A percentile compares a stretch with the other conserved stretches of the same genome.
phyloP scores from a whole-genome alignment of 805 yeast species.

The Yarrowia bubula region DNA sequence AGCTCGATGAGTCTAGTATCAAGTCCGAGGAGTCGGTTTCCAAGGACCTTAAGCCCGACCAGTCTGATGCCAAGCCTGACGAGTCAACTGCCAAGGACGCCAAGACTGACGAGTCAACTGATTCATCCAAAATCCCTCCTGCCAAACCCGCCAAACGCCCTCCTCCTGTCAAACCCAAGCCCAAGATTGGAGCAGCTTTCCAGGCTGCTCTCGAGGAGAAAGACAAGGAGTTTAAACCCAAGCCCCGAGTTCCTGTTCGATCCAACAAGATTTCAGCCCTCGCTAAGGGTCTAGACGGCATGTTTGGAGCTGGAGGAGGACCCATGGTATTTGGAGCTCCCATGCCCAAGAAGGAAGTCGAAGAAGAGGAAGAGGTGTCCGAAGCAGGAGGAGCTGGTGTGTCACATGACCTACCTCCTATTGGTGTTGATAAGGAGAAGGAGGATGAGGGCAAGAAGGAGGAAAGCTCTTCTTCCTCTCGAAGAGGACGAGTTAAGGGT shows the following conservation, averaged over 20 bases:
- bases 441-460: neutral
- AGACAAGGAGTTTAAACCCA: slow-evolving; percentile 22
- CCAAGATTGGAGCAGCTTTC: slow-evolving; percentile 22
- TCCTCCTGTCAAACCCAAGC: slow-evolving; percentile 20
- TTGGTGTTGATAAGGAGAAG: neutral
- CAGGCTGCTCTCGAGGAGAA: slow-evolving; percentile 18
- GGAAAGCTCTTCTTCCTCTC: neutral
- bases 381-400: neutral
- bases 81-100: neutral
- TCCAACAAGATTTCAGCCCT: slow-evolving; percentile 23
- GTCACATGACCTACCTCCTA: neutral
- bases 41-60: neutral
- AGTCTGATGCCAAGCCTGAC: neutral
- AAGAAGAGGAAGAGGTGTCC: neutral
- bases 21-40: neutral
- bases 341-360: slow-evolving; percentile 22
- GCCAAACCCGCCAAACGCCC: slow-evolving; percentile 6
- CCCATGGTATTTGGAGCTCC: slow-evolving; percentile 26
- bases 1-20: neutral
- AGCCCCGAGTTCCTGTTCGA: slow-evolving; percentile 21
- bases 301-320: slow-evolving; percentile 6
- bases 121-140: neutral
- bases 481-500: slow-evolving; percentile 25
- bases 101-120: neutral
- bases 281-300: slow-evolving; percentile 23